These are phyloP conservation scores for Trichoderma parareesei DNA, from an alignment of 495 filamentous ascomycete species.

Conservation along the genomic window DNA sequence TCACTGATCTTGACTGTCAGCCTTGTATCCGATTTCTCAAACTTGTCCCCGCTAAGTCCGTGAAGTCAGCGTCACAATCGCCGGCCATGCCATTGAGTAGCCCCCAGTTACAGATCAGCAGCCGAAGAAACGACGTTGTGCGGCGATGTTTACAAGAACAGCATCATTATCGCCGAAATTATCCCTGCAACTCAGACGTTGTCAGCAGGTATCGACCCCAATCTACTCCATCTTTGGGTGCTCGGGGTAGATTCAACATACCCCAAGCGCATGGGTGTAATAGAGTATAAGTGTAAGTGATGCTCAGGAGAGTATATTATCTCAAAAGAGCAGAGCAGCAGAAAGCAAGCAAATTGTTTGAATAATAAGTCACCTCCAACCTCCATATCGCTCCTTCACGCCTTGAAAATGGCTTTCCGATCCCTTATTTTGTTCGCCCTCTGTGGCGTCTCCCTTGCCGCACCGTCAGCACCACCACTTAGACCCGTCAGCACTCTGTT, in stretches of 20 bases:
- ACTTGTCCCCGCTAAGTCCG: no score
- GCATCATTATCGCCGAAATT: no score
- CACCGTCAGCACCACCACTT: neutral
- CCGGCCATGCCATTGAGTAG: no score
- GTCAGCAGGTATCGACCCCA: neutral
- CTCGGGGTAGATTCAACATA: slow-evolving; percentile 5
- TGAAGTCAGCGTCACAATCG: no score
- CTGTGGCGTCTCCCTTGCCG: neutral
- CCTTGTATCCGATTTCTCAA: no score
- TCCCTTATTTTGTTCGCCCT: neutral
- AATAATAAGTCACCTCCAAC: neutral
- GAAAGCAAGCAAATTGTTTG: neutral
- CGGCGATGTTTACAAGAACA: no score
- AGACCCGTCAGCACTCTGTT: slow-evolving; percentile 21
- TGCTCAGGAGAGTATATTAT: neutral
- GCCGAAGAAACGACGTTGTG: no score
- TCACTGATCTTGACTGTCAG: no score
- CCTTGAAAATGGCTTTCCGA: neutral
- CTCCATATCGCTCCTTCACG: neutral
- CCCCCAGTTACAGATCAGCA: no score
- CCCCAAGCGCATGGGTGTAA: neutral
- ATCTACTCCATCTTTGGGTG: neutral
- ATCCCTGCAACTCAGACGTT: no score
- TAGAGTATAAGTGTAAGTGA: neutral
- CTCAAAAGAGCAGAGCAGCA: no score